A percentile compares a stretch with the other conserved stretches of the same genome.
Evolutionary conservation across 139 green algal species (phyloP).

Genomic region (Pleodorina starrii): DNA sequence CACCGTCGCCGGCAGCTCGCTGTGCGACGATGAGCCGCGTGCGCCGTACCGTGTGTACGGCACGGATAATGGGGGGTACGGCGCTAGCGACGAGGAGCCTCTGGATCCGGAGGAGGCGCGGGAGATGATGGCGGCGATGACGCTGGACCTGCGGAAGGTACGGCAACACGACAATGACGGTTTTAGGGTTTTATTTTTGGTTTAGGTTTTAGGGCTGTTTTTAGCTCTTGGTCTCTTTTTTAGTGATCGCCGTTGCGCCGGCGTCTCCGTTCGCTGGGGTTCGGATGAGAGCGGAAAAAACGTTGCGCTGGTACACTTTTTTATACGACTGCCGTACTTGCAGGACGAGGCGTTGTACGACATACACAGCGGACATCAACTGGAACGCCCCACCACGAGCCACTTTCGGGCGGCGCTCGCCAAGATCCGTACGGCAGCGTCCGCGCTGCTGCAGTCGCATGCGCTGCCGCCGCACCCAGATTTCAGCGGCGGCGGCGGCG

Average conservation of each 20-base stretch:
- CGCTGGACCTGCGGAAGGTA: constrained; percentile 18
- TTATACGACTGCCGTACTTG: not conserved
- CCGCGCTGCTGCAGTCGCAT: not conserved
- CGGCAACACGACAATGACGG: too few species aligned
- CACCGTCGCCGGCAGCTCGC: not conserved
- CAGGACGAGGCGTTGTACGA: constrained; percentile 40
- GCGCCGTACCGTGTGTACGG: too few species aligned
- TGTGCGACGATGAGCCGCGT: too few species aligned
- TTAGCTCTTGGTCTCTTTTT: too few species aligned
- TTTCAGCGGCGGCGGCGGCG: not conserved
- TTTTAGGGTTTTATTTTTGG: too few species aligned
- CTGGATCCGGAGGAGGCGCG: constrained; percentile 30
- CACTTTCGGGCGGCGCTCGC: constrained; percentile 26
- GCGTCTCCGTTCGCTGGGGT: too few species aligned
- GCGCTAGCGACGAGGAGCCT: not conserved
- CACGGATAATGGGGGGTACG: too few species aligned
- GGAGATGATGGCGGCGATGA: constrained; percentile 9
- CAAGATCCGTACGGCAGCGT: constrained; percentile 10
- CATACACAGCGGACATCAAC: constrained; percentile 12
- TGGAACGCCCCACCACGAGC: constrained; percentile 10
- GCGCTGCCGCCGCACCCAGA: constrained; percentile 24
- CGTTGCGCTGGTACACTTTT: too few species aligned
- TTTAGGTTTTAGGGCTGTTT: too few species aligned
- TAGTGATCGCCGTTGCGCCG: too few species aligned
- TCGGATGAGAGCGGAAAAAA: too few species aligned